Percentiles rank a stretch among this genome's conserved stretches.
Conservation (phyloP, 192 early-diverging fungal species). For the Anaeromyces robustus region DNA sequence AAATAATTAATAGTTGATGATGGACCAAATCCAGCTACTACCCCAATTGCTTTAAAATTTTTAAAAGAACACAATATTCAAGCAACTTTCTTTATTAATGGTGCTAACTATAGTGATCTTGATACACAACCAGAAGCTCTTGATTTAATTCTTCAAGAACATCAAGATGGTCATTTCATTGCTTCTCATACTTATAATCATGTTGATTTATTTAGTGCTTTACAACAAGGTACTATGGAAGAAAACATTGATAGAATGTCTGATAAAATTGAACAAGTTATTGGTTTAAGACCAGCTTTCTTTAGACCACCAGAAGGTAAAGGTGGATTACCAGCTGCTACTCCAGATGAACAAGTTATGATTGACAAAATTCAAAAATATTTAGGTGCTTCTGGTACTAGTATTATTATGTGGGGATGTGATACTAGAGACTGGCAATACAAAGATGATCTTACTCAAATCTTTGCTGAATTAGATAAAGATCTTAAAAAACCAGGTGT, state of each 20-base stretch:
- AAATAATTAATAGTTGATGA: neutral
- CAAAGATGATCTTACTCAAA: neutral
- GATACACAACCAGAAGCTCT: neutral
- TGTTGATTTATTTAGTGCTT: neutral
- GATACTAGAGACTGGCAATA: neutral
- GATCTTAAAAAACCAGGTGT: neutral
- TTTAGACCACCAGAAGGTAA: neutral
- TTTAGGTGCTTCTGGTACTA: neutral
- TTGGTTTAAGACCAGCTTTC: neutral
- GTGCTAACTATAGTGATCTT: neutral
- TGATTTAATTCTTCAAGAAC: neutral
- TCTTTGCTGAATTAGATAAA: neutral
- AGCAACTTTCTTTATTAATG: neutral
- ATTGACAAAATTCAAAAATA: neutral
- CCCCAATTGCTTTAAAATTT: neutral
- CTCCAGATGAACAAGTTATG: neutral
- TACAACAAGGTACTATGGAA: neutral
- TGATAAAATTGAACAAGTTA: neutral
- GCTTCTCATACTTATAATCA: neutral
- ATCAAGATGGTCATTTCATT: neutral
- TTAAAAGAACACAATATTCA: neutral
- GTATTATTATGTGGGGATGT: neutral
- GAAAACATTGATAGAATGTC: neutral
- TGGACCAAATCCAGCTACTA: neutral
- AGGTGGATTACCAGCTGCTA: neutral